Evolutionary conservation across 305 asterid genomes (phyloP), one percentile per base, ranked within the genome.

Genomic region (Fraxinus paxiana): DNA sequence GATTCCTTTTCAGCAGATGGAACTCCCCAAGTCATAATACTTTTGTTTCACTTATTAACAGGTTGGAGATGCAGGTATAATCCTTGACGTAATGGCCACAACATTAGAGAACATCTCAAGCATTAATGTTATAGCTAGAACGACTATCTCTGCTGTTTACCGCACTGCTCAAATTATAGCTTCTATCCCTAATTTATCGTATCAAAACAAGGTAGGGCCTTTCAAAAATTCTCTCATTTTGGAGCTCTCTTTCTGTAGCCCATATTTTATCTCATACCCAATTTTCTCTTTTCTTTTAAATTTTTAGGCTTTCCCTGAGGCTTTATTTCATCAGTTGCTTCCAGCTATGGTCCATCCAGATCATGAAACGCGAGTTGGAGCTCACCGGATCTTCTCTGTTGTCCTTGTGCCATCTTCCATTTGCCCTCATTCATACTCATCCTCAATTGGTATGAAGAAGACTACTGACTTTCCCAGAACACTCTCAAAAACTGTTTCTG

Each of bases 261-360:
- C 18, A 26, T 65, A 65, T 24, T 70, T 13, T 31, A 70, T 31
- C 46, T 31, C 5, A 33, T 70, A 0, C 13, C 22, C 75, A 70
- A 31, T 6, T 70, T 15, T n/a, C 13, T 1, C 2, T 31, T 70
- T 33, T 33, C 26, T 70, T 33, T 70, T 15, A 6, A 31, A 18
- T 37, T 37, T 81, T 79, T 86, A 94, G 99, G 98, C 97, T 87
- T 96, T 96, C 87, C 99, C 99, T 0, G 99, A 96, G 87, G 90
- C 98, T 76, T 89, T 96, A 79, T 96, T 96, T 90, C 99, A 94
- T 88, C 99, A 96, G 90, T 84, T 96, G 70, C 92, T 96, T 82
- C 97, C 95, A 72, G 98, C 97, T 34, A 96, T 96, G 99, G 90
- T 91, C 85, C 98, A 94, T 91, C 96, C 95, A 10, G 98, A 96